Base-by-base conservation (phyloP, 768 basidiomycete genomes). In the Leccinellum rugosiceps region DNA sequence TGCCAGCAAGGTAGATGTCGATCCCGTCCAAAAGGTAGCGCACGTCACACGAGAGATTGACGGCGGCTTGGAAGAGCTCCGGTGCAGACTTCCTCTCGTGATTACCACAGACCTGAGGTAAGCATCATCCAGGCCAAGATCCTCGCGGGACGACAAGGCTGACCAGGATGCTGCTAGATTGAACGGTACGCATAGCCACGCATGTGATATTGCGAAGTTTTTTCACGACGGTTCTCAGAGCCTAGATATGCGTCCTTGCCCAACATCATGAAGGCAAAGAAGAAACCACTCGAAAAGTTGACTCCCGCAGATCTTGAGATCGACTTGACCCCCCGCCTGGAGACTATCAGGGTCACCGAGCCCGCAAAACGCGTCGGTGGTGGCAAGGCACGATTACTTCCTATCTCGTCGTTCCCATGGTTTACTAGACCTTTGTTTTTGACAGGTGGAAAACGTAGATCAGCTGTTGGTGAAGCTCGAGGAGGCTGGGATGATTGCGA, bases 221-320 rank as follows among this genome's bases (percentile, higher is more conserved):
- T 21, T 32, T 56, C 14, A 51, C 21, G 21, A 30, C n/a, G 43
- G 44, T 53, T 53, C 49, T 17, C 67, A 94, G 95, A 96, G 72
- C 96, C 96, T 0, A 88, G 96, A 63, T 99, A 97, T 68, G 97
- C 97, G 0, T 94, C 95, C n/a, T 73, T 99, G 58, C 93, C 94
- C 4, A 94, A 93, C 65, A 96, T 96, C 74, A 96, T 96, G 92
- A 95, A 96, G 74, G 97, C 97, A n/a, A 98, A 98, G 82, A 99
- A 98, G 82, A 99, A 99, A 77, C 87, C 90, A 14, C 74, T 98
- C 44, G 87, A 95, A 74, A 94, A 91, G 68, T 66, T 97, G 52
- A 83, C 83, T 15, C 79, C 93, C 1, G 77, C 79, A 23, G 93
- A 94, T 63, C 84, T 98, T 23, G 85, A 86, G 7, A 77, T 98